phyloP scores from a whole-genome alignment of 345 rosid species.

The Rhizophora apiculata region DNA sequence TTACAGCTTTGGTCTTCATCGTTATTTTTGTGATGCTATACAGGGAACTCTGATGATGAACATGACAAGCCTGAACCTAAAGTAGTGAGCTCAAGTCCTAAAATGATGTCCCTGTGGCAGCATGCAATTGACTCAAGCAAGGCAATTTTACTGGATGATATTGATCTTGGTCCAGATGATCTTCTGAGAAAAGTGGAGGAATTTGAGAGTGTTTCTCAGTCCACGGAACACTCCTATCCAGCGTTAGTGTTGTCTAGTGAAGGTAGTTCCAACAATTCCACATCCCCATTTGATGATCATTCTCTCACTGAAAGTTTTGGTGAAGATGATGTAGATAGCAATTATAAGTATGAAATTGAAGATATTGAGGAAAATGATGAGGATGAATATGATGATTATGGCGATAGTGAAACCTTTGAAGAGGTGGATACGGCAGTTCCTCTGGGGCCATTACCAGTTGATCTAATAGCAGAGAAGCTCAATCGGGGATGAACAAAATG shows the following conservation, averaged over 20 bases:
- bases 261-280: constrained; percentile 18
- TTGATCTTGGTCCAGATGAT: constrained; percentile 56
- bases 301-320: constrained; percentile 6
- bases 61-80: constrained; percentile 16
- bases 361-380: constrained; percentile 35
- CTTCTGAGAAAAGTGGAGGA: constrained; percentile 73
- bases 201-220: constrained; percentile 55
- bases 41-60: constrained; percentile 31
- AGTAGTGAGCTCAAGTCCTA: constrained; percentile 56
- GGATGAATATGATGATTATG: constrained; percentile 35
- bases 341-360: constrained; percentile 26
- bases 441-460: constrained; percentile 61
- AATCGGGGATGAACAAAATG: constrained; percentile 14
- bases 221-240: constrained; percentile 68
- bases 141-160: constrained; percentile 58
- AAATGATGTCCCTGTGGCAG: constrained; percentile 77
- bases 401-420: constrained; percentile 38
- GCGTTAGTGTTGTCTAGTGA: constrained; percentile 51
- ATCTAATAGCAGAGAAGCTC: constrained; percentile 49
- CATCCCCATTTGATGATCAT: constrained; percentile 29
- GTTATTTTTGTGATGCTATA: constrained; percentile 13
- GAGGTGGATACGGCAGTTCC: constrained; percentile 36
- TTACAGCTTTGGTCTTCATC: not conserved
- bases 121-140: constrained; percentile 63
- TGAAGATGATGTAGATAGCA: constrained; percentile 26